Base-by-base conservation (phyloP, 225 moss, liverwort and hornwort species). In the Bryoerythrophyllum caledonicum region DNA sequence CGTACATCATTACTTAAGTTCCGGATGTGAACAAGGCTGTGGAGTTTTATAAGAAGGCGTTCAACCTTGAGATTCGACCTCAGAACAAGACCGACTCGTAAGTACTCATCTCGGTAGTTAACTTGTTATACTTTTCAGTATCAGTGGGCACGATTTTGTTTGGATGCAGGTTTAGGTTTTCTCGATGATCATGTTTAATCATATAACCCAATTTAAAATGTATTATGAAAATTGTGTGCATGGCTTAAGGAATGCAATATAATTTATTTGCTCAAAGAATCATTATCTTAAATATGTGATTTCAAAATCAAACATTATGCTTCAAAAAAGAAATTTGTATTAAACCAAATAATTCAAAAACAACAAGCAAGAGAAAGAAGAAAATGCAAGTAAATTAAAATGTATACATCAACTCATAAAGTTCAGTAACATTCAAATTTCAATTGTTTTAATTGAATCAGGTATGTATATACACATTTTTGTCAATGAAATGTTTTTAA, bases 21-120 rank as follows among this genome's bases (percentile, higher is more conserved):
- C n/a, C n/a, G n/a, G n/a, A n/a, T n/a, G n/a, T n/a, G n/a, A n/a
- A n/a, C n/a, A n/a, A n/a, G n/a, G n/a, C n/a, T n/a, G n/a, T n/a
- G n/a, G n/a, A n/a, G n/a, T n/a, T n/a, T n/a, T n/a, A n/a, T n/a
- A n/a, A n/a, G n/a, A n/a, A n/a, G n/a, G n/a, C n/a, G n/a, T n/a
- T n/a, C n/a, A n/a, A n/a, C n/a, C n/a, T n/a, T n/a, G 40, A 65
- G 25, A 68, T 88, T 11, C 92, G 92, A 20, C 64, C 84, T 1
- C 52, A 91, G 73, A 92, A 94, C 64, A 62, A 79, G 16, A 1
- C 56, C 60, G 16, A 75, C 59, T 87, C 78, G 94, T 92, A 85
- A 76, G 68, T 41, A 6, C 48, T 48, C 6, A 15, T 44, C 13
- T 43, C 34, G 34, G 34, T 34, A 6, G 34, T 34, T 34, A 34